Evolutionary conservation across 495 filamentous ascomycete genomes (phyloP), one percentile per base, ranked within the genome.

Genomic region (Pseudevernia furfuracea): DNA sequence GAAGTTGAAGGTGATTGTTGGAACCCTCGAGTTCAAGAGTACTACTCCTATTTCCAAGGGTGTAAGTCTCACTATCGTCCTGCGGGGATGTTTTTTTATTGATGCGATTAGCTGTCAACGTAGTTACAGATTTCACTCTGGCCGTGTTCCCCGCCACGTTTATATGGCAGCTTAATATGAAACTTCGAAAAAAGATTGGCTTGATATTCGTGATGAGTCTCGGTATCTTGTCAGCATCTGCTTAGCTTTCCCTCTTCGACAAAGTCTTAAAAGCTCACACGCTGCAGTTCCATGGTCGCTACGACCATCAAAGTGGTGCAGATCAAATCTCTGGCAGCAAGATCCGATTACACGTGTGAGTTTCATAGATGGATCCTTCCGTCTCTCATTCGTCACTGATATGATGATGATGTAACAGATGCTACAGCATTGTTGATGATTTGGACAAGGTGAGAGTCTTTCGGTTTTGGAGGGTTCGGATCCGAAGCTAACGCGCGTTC

Each of bases 271-370:
- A 52, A 52, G 48, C 48, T 52, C 10, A 52, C 48, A 28, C 6
- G 48, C 48, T 30, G 48, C 48, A 52, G 48, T 52, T 52, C 48
- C 15, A 52, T 52, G 48, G 48, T 52, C 48, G 48, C 48, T 52
- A 52, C 48, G 30, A 52, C 15, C 15, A 30, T 52, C 48, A 52
- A 52, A 30, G 25, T 30, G 25, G 48, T 30, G 25, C 48, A 52
- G 14, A 52, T 52, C 3, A 52, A 52, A 52, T 52, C 48, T 52
- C 48, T 52, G 23, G 23, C 23, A 28, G 8, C 48, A 52, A 28
- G 2, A 30, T 52, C 48, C 23, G 48, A 52, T 30, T 52, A 28
- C 23, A 52, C 48, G 25, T 52, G 48, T 52, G 48, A 30, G 48
- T 30, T 52, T 52, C 48, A 52, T 52, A 52, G 12, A 17, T 28